Evolutionary conservation across 345 rosid genomes (phyloP).

Genomic region (Triadica sebifera): DNA sequence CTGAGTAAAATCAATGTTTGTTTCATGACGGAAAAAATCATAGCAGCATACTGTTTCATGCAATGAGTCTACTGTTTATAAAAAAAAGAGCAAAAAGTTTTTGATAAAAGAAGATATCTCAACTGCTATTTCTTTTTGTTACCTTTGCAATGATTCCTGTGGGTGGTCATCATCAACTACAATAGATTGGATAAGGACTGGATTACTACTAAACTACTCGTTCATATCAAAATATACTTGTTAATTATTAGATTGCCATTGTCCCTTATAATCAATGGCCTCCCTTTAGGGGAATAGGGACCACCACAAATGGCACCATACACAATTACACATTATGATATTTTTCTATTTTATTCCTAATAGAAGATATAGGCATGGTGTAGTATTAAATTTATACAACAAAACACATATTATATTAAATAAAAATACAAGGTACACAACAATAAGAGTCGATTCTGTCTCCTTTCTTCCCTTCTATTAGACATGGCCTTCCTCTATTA

Average conservation of each 20-base stretch:
- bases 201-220: background rate
- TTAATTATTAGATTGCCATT: slow-evolving; percentile 1
- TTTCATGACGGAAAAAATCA: background rate
- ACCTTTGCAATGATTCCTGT: slow-evolving; percentile 8
- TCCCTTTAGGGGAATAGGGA: background rate
- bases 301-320: slow-evolving; percentile 12
- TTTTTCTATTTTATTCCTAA: background rate
- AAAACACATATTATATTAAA: background rate
- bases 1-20: background rate
- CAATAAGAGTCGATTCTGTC: slow-evolving; percentile 22
- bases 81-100: background rate
- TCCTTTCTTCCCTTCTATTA: slow-evolving; percentile 34
- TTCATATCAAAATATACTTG: background rate
- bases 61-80: background rate
- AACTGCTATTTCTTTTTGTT: background rate
- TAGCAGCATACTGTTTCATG: background rate
- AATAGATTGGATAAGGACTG: slow-evolving; percentile 1
- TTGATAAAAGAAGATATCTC: background rate
- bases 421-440: slow-evolving; percentile 1
- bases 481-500: slow-evolving; percentile 20
- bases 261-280: slow-evolving; percentile 10
- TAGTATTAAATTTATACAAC: background rate
- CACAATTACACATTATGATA: background rate
- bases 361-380: background rate
- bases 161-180: background rate